These are phyloP conservation scores for Aureobasidium sp. DNA, from an alignment of 2,329 filamentous ascomycete species.

Conservation along the genomic window DNA sequence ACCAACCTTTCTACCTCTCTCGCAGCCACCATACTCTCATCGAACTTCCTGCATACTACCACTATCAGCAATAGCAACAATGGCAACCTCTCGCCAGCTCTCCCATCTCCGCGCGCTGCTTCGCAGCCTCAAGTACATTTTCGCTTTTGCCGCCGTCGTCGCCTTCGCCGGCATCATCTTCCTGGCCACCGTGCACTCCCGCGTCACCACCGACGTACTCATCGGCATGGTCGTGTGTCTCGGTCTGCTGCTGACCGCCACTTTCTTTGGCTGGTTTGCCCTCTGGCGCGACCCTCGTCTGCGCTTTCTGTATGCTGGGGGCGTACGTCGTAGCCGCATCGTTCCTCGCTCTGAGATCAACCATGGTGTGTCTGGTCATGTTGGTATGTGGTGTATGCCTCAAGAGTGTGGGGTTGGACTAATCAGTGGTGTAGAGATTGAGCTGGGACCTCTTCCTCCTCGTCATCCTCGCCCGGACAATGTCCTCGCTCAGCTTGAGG, in stretches of 20 bases:
- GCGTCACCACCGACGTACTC: neutral
- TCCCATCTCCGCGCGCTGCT: neutral
- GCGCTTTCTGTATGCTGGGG: neutral
- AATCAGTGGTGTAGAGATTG: neutral
- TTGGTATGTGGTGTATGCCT: neutral
- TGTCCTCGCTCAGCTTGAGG: neutral
- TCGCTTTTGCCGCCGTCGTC: neutral
- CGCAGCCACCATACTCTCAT: neutral
- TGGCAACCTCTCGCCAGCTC: neutral
- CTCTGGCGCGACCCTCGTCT: neutral
- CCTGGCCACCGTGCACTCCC: neutral
- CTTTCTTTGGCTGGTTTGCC: neutral
- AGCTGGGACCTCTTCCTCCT: neutral
- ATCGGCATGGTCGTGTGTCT: neutral
- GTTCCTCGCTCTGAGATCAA: neutral
- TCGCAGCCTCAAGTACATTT: neutral
- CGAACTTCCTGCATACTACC: neutral
- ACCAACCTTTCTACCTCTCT: too few relatives aligned
- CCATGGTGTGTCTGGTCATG: neutral
- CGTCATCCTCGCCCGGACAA: neutral
- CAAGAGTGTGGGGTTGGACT: neutral
- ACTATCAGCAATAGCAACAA: neutral
- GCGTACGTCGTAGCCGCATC: too few relatives aligned
- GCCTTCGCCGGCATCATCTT: neutral
- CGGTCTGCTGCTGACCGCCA: neutral